Evolutionary conservation across 495 filamentous ascomycete genomes (phyloP).

Genomic region (Penicillium lagena): DNA sequence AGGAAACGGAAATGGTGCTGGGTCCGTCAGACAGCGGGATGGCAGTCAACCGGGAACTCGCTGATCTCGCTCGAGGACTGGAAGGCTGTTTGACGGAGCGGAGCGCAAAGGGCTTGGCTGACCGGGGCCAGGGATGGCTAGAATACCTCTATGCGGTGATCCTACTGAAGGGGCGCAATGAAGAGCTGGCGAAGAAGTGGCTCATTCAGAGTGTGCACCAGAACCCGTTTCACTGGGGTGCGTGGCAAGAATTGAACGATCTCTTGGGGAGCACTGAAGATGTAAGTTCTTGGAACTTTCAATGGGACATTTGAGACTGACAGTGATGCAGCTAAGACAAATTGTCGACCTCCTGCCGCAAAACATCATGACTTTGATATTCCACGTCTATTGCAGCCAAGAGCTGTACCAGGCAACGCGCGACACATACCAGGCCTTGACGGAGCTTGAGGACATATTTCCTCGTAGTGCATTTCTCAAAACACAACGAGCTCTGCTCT

Average conservation of each 20-base stretch:
- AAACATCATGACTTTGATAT: conserved; percentile 90
- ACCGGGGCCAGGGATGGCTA: conserved; percentile 82
- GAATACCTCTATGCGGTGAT: conserved; percentile 93
- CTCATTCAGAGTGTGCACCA: conserved; percentile 76
- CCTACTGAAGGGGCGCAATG: conserved; percentile 84
- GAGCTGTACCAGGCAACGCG: conserved; percentile 84
- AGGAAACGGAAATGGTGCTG: conserved; percentile 96
- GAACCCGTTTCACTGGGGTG: conserved; percentile 92
- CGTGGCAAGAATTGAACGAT: conserved; percentile 82
- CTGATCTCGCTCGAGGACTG: conserved; percentile 64
- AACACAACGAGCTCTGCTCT: conserved; percentile 79
- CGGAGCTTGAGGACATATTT: conserved; percentile 73
- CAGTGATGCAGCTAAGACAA: conserved; percentile 43
- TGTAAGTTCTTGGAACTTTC: conserved; percentile 42
- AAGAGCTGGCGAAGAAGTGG: conserved; percentile 72
- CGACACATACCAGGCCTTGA: conserved; percentile 58
- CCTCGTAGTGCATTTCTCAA: conserved; percentile 81
- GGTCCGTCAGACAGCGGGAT: conserved; percentile 83
- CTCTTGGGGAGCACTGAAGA: conserved; percentile 77
- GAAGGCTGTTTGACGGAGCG: conserved; percentile 69
- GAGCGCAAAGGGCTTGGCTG: conserved; percentile 48
- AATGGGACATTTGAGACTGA: conserved; percentile 7
- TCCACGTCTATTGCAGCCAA: conserved; percentile 82
- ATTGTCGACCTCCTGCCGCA: conserved; percentile 62
- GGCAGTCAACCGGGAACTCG: conserved; percentile 76